Evolutionary conservation across 1,284 basidiomycete genomes (phyloP), one percentile per base, ranked within the genome.

Genomic region (Malassezia brasiliensis): DNA sequence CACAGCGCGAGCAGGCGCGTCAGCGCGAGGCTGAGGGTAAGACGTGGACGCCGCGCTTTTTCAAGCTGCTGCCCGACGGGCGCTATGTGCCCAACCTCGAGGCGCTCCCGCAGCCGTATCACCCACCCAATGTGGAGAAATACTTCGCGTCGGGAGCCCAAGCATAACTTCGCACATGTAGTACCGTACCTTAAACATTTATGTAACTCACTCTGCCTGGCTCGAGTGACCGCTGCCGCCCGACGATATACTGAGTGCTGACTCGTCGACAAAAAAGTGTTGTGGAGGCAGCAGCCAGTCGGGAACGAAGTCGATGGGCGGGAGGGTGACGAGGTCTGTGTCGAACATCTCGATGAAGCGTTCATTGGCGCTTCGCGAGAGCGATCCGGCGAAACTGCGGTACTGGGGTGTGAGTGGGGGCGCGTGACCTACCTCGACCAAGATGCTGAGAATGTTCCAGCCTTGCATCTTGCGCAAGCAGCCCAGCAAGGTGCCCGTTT

Each of bases 1-100:
- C 83, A 30, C 93, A 98, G 76, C 81, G 93, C 48, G 87, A 91
- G 64, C 77, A 83, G 46, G 83, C 87, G n/a, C 82, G 81, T 64
- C 77, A 79, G 72, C 80, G 88, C 55, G 90, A 94, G 57, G 87
- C 87, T 70, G 81, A 77, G 9, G 84, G 85, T 2, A 79, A 83
- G 58, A 79, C 78, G 60, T 84, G 82, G 67, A 77, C 81, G 20
- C 83, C 88, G 32, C 79, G 85, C 56, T 98, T 87, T 79, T 99
- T 99, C 76, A 81, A 83, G 68, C 77, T 81, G 63, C 77, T 77
- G 36, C 82, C 81, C 47, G 72, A 76, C 50, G 40, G 40, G 12
- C 63, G 61, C 46, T 73, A 65, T 47, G 61, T 63, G 19, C 72
- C 72, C 14, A 67, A 59, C 47, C 60, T 74, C 22, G 62, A 66